Conservation (phyloP, 169 alveolate species). For the Ichthyophthirius multifiliis region DNA sequence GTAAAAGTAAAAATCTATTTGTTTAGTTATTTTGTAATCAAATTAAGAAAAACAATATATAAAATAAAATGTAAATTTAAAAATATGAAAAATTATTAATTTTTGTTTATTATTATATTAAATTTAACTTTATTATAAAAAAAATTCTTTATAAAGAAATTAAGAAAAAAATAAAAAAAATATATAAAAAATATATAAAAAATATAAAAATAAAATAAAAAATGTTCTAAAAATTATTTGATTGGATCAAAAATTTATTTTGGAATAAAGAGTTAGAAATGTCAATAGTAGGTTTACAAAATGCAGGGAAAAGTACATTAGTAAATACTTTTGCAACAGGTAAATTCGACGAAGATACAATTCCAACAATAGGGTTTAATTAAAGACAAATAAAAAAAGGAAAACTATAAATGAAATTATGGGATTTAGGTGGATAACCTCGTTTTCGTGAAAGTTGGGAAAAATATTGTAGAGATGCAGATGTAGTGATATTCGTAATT, state of each 20-base stretch:
- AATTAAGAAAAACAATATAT: too few relatives aligned
- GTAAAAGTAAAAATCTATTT: too few relatives aligned
- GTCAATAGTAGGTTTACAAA: constrained; percentile 66
- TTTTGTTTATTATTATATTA: too few relatives aligned
- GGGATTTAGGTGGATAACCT: constrained; percentile 81
- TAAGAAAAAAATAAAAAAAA: too few relatives aligned
- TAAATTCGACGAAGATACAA: constrained; percentile 72
- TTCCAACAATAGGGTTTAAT: constrained; percentile 75
- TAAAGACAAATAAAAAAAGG: constrained; percentile 59
- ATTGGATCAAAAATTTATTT: constrained; percentile 46
- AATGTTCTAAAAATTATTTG: constrained; percentile 30
- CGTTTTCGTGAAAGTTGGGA: constrained; percentile 77
- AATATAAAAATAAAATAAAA: background rate
- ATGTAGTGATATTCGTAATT: constrained; percentile 65
- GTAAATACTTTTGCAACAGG: constrained; percentile 70
- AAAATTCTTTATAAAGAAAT: too few relatives aligned
- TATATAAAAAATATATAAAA: too few relatives aligned
- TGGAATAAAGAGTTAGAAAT: constrained; percentile 65
- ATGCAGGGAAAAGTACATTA: constrained; percentile 77
- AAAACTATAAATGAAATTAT: constrained; percentile 52
- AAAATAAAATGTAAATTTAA: too few relatives aligned
- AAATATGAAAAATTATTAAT: too few relatives aligned
- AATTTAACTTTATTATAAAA: too few relatives aligned
- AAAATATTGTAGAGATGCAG: constrained; percentile 69
- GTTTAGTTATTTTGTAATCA: too few relatives aligned